Conservation (phyloP, 768 basidiomycete genomes). For the Terana coerulea region DNA sequence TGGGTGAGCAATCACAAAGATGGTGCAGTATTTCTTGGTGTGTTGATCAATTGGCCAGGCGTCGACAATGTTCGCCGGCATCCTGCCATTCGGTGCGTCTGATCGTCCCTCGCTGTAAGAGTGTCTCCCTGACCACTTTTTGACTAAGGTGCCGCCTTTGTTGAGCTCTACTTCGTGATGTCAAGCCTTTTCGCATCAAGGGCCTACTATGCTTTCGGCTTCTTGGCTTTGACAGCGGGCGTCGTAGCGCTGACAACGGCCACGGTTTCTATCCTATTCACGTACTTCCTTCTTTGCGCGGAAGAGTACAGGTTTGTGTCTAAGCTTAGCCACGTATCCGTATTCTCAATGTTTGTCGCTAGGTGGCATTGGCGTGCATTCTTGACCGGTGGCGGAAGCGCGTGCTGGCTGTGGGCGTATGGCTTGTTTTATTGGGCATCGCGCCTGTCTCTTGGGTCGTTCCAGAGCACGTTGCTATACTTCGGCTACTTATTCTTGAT, state of each 20-base stretch:
- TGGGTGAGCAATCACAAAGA: conserved; percentile 48
- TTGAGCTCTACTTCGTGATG: conserved; percentile 90
- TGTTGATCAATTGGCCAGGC: conserved; percentile 33
- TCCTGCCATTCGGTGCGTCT: conserved; percentile 79
- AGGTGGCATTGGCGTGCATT: conserved; percentile 99
- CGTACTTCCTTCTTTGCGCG: conserved; percentile 88
- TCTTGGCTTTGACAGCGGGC: conserved; percentile 81
- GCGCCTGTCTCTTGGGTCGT: conserved; percentile 78
- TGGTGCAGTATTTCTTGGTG: background rate
- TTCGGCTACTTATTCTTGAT: conserved; percentile 88
- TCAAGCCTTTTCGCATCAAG: conserved; percentile 89
- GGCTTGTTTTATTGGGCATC: conserved; percentile 88
- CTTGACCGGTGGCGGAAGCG: conserved; percentile 86
- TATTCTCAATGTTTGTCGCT: background rate
- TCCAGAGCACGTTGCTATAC: conserved; percentile 80
- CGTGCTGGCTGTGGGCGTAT: conserved; percentile 88
- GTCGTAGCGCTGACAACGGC: conserved; percentile 86
- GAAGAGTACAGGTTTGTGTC: conserved; percentile 81
- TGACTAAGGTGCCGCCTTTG: conserved; percentile 82
- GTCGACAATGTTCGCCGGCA: conserved; percentile 78
- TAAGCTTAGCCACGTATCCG: conserved; percentile 5
- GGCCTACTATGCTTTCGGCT: conserved; percentile 96
- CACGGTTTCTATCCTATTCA: conserved; percentile 84
- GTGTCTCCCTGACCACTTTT: conserved; percentile 4
- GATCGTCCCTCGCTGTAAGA: background rate